Evolutionary conservation across 129 eudicot species (phyloP), one percentile per base, ranked within the genome.

Genomic region (Arctium minus): DNA sequence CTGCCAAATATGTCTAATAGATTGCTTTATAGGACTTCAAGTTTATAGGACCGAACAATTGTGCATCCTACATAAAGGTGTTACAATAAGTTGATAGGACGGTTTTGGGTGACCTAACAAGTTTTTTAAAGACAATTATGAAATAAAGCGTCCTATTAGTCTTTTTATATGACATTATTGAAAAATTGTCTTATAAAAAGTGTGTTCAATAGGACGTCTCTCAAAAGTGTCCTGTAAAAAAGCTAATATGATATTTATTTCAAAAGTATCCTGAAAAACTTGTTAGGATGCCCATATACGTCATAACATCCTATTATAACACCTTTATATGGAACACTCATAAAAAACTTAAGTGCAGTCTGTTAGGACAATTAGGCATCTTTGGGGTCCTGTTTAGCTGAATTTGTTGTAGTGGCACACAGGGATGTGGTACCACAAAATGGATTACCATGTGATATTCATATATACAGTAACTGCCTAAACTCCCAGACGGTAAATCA

Each of bases 401-500:
- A 56, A 15, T 15, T 4, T 56, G 15, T 46, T 46, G 15, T 46
- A 10, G 56, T 46, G 56, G 56, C 15, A 46, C 9, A 46, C 15
- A 46, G 56, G 10, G 65, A 4, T 56, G 65, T 56, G 65, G 65
- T 56, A 56, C 27, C n/a, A 56, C 5, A 56, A 56, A 56, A 15
- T 56, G 65, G 65, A 56, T 56, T 56, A 56, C 65, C 65, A 56
- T 56, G 65, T 56, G 65, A 86, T 91, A 93, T 87, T 89, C 96
- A 85, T 91, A 93, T 53, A 93, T 91, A 86, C 96, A 93, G 86
- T 91, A 93, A 72, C 97, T 90, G 84, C 92, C 91, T 80, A 92
- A 85, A 85, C 96, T 93, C 81, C 97, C 91, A 13, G 97, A 93
- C 65, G 97, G 96, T 81, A 91, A 88, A 87, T 93, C 96, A 71